phyloP scores from a whole-genome alignment of 495 filamentous ascomycete species.

The Penicillium antarcticum region DNA sequence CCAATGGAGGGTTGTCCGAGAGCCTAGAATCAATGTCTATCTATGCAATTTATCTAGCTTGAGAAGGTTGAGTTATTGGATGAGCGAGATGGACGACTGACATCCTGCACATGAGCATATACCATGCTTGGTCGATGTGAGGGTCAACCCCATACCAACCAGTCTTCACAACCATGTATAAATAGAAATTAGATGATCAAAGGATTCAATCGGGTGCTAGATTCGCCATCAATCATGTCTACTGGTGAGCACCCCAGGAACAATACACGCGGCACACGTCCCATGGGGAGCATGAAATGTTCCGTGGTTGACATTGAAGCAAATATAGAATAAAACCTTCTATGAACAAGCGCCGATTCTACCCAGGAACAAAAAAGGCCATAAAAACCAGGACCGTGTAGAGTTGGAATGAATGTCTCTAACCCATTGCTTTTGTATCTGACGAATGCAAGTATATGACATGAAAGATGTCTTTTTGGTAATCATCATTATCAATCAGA shows the following conservation, averaged over 20 bases:
- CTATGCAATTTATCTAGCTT: too few relatives aligned
- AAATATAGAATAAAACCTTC: neutral
- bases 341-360: neutral
- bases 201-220: too few relatives aligned
- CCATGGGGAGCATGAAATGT: neutral
- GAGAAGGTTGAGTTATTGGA: too few relatives aligned
- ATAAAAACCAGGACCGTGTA: neutral
- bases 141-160: too few relatives aligned
- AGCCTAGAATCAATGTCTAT: too few relatives aligned
- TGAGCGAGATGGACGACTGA: too few relatives aligned
- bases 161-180: too few relatives aligned
- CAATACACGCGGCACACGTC: neutral
- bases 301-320: conserved; percentile 2
- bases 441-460: conserved; percentile 37
- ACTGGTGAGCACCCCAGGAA: neutral
- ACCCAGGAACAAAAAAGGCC: neutral
- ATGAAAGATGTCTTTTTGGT: conserved; percentile 34
- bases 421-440: conserved; percentile 38
- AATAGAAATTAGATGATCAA: neutral
- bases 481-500: conserved; percentile 45
- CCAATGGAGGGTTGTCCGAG: too few relatives aligned
- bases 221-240: neutral
- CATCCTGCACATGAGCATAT: too few relatives aligned
- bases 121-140: too few relatives aligned
- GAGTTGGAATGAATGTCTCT: conserved; percentile 16